Evolutionary conservation across 345 rosid genomes (phyloP).

Genomic region (Litchi chinensis): DNA sequence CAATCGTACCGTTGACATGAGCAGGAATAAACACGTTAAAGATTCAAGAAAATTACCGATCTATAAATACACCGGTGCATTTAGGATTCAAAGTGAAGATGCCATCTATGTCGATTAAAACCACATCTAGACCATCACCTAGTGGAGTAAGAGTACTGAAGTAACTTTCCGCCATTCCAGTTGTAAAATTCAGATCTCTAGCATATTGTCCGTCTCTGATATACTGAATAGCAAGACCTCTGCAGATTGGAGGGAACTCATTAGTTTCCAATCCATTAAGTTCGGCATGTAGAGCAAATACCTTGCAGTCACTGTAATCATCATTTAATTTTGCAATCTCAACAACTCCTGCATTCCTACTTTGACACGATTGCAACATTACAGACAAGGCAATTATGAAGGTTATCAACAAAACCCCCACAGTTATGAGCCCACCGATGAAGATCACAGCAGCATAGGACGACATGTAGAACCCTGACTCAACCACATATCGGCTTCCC

Average conservation of each 20-base stretch:
- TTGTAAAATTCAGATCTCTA: conserved; percentile 55
- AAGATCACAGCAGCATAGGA: conserved; percentile 74
- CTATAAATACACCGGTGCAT: conserved; percentile 11
- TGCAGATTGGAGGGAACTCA: conserved; percentile 59
- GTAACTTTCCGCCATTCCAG: conserved; percentile 46
- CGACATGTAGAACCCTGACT: conserved; percentile 80
- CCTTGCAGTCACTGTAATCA: conserved; percentile 53
- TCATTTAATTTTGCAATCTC: conserved; percentile 37
- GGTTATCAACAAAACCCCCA: conserved; percentile 63
- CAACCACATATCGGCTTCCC: conserved; percentile 57
- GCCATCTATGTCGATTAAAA: conserved; percentile 71
- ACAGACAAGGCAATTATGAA: conserved; percentile 60
- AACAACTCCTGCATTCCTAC: conserved; percentile 45
- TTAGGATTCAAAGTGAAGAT: conserved; percentile 33
- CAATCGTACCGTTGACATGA: neutral
- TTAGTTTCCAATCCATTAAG: conserved; percentile 51
- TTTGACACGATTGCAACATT: conserved; percentile 80
- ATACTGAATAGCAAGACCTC: conserved; percentile 44
- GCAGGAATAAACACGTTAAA: neutral
- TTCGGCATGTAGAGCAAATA: conserved; percentile 53
- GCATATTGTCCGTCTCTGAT: conserved; percentile 49
- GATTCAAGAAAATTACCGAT: conserved; percentile 35
- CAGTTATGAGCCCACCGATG: conserved; percentile 54
- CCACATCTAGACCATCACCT: conserved; percentile 43
- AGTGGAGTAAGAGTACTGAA: conserved; percentile 41